These are phyloP conservation scores for Ceratonia siliqua DNA, from an alignment of 306 rosid species.

Conservation along the genomic window DNA sequence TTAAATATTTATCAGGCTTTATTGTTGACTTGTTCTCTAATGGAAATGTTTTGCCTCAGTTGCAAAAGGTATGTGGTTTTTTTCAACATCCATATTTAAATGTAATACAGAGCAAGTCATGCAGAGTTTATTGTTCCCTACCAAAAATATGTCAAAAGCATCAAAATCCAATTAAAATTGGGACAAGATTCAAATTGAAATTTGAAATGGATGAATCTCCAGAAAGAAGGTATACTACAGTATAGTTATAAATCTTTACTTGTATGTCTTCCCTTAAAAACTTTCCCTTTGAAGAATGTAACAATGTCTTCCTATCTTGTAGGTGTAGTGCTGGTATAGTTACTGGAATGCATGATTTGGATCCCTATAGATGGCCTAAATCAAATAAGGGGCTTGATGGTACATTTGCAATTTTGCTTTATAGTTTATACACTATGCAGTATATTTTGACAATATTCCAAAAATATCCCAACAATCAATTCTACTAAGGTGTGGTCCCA, in stretches of 20 bases:
- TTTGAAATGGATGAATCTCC: conserved; percentile 93
- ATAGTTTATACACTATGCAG: background rate
- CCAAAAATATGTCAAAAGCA: conserved; percentile 74
- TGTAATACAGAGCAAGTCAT: conserved; percentile 75
- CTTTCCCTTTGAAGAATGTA: conserved; percentile 26
- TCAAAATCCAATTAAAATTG: conserved; percentile 66
- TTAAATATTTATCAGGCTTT: conserved; percentile 63
- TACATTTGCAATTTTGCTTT: conserved; percentile 37
- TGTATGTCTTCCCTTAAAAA: conserved; percentile 6
- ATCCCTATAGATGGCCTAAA: conserved; percentile 86
- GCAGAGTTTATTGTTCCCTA: conserved; percentile 85
- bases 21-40: conserved; percentile 78
- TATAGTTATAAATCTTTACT: conserved; percentile 14
- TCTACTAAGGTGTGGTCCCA: too few species aligned
- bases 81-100: conserved; percentile 15
- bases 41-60: conserved; percentile 78
- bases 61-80: conserved; percentile 66
- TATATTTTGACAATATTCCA: conserved; percentile 15
- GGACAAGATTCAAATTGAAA: conserved; percentile 89
- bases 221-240: conserved; percentile 72
- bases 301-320: conserved; percentile 44
- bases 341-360: conserved; percentile 78
- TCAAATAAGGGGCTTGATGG: conserved; percentile 98
- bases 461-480: too few species aligned
- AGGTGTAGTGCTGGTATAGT: conserved; percentile 83